A percentile compares a stretch with the other conserved stretches of the same genome.
These are phyloP conservation scores for Poteriospumella lacustris DNA, from an alignment of 108 stramenopile species.

Conservation along the genomic window DNA sequence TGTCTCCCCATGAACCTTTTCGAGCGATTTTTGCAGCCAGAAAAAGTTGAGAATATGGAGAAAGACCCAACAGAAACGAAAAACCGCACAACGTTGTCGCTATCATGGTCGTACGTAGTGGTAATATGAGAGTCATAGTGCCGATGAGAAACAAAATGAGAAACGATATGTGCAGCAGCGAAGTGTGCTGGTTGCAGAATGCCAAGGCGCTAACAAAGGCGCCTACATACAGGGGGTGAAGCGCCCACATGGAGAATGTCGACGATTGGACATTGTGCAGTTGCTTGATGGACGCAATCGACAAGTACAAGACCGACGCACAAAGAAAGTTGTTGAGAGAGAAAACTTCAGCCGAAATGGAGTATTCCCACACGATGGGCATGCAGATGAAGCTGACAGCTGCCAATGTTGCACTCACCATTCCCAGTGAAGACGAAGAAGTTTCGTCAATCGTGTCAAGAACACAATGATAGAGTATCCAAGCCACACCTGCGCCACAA, in stretches of 20 bases:
- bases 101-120: neutral
- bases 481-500: too few species aligned
- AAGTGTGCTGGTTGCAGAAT: conserved; percentile 72
- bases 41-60: conserved; percentile 56
- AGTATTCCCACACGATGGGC: conserved; percentile 69
- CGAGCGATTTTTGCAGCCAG: conserved; percentile 44
- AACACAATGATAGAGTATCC: too few species aligned
- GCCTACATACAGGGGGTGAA: conserved; percentile 33
- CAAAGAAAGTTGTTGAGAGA: conserved; percentile 66
- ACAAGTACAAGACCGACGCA: conserved; percentile 40
- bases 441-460: too few species aligned
- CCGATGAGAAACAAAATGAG: conserved; percentile 40
- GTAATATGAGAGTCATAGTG: neutral
- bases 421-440: conserved; percentile 35
- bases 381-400: conserved; percentile 47
- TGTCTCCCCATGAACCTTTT: conserved; percentile 68
- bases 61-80: conserved; percentile 51
- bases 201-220: conserved; percentile 63
- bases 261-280: neutral
- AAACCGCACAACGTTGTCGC: neutral
- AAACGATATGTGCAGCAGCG: conserved; percentile 54
- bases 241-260: neutral
- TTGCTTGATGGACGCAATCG: conserved; percentile 31
- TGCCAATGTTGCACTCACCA: conserved; percentile 4
- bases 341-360: conserved; percentile 69